Evolutionary conservation across 495 filamentous ascomycete genomes (phyloP), one percentile per base, ranked within the genome.

Genomic region (Daldinia childiae): DNA sequence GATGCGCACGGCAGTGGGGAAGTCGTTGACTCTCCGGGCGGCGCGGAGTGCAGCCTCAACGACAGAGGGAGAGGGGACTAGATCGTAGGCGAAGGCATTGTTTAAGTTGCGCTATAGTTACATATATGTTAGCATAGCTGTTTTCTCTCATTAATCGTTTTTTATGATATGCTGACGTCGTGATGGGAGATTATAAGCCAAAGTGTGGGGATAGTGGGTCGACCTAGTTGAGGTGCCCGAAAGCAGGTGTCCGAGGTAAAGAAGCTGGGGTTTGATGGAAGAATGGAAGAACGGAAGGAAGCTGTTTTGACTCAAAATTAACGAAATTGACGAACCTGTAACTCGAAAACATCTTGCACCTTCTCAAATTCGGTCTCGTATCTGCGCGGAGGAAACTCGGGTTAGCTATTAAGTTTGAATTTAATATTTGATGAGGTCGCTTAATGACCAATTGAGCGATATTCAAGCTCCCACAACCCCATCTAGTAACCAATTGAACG

Each of bases 1-100:
- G 78, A 99, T 90, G 68, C 95, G 90, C 73, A 98, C 95, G 72
- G 95, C 96, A 67, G 95, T 98, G 72, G 95, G 95, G 87, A 90
- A 98, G 86, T 99, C 95, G 84, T 99, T 97, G 79, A 99, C 96
- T 80, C 95, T 88, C 78, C 95, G 86, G 58, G 95, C 95, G 68
- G 95, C 95, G 80, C 87, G 90, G 61, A 99, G 87, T 62, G 95
- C 95, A 73, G 95, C 94, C 74, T 88, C 87, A 82, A 98, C 89
- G 78, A 99, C 96, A 74, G 93, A 90, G 59, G 95, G 89, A 58
- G 95, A 94, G 74, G 95, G 95, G 70, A 99, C 95, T 77, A 99
- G 90, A 88, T 99, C 95, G 90, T 99, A 99, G 80, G 95, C 95
- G 84, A 99, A 99, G 81, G 92, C 94, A 85, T 99, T 99, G 90